phyloP scores from a whole-genome alignment of 2,329 filamentous ascomycete genomes.

The Fonsecaea monophora region DNA sequence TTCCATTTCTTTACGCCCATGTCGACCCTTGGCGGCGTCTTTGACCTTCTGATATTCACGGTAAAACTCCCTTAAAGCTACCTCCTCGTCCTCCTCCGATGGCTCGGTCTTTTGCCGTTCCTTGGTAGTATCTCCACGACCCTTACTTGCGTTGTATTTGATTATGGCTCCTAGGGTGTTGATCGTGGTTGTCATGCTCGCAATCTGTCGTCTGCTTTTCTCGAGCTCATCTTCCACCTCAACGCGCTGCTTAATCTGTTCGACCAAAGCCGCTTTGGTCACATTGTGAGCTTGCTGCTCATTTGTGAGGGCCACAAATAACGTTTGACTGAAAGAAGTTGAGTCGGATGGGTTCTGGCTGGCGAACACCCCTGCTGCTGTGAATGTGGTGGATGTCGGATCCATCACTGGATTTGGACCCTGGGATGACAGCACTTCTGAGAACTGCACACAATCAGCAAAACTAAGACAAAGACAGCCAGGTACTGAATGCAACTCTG shows the following conservation, averaged over 20 bases:
- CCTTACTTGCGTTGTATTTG: slow-evolving; percentile 31
- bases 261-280: slow-evolving; percentile 30
- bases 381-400: slow-evolving; percentile 22
- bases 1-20: slow-evolving; percentile 12
- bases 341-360: slow-evolving; percentile 15
- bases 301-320: slow-evolving; percentile 27
- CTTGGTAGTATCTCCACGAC: neutral
- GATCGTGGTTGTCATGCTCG: slow-evolving; percentile 30
- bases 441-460: slow-evolving; percentile 22
- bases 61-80: slow-evolving; percentile 27
- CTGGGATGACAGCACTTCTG: slow-evolving; percentile 6
- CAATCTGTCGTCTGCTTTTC: slow-evolving; percentile 26
- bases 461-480: neutral
- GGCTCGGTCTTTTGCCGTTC: neutral
- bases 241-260: slow-evolving; percentile 22
- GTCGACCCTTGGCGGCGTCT: slow-evolving; percentile 1
- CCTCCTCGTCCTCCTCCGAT: slow-evolving; percentile 16
- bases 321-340: slow-evolving; percentile 23
- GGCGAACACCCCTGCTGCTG: neutral
- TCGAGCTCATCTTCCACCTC: slow-evolving; percentile 28
- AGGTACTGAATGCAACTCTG: neutral
- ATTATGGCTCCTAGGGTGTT: slow-evolving; percentile 35
- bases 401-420: slow-evolving; percentile 22
- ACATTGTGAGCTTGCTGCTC: slow-evolving; percentile 37
- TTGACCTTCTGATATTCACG: slow-evolving; percentile 20